Percentiles rank a stretch among this genome's conserved stretches.
Conservation (phyloP, 306 rosid genomes). For the Dalbergia cultrata region DNA sequence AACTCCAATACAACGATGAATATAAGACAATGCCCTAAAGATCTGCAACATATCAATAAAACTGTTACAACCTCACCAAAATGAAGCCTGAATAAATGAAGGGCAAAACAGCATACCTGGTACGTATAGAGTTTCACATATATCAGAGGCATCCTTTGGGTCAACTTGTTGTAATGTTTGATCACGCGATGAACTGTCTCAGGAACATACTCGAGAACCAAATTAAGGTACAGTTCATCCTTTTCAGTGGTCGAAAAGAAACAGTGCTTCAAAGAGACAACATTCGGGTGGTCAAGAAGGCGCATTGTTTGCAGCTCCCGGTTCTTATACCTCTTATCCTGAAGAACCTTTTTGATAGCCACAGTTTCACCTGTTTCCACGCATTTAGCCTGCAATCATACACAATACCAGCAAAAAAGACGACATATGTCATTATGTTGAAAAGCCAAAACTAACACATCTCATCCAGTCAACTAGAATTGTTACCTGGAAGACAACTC, state of each 20-base stretch:
- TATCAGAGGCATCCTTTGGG: constrained; percentile 92
- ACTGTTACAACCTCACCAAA: constrained; percentile 33
- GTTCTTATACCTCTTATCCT: constrained; percentile 96
- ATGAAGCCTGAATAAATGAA: constrained; percentile 10
- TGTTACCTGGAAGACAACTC: constrained; percentile 94
- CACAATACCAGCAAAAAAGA: constrained; percentile 27
- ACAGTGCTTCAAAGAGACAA: constrained; percentile 92
- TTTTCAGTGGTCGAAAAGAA: constrained; percentile 98
- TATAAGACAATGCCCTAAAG: constrained; percentile 90
- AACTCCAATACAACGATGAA: constrained; percentile 95
- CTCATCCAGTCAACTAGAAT: not conserved
- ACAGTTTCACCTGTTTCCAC: constrained; percentile 98
- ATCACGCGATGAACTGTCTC: constrained; percentile 98
- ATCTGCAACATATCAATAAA: constrained; percentile 65
- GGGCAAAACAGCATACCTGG: constrained; percentile 63
- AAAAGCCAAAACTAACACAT: not conserved
- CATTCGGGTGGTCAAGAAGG: constrained; percentile 97
- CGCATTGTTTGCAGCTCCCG: constrained; percentile 99
- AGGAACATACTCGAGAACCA: constrained; percentile 97
- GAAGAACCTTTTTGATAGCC: constrained; percentile 97
- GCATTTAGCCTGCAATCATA: constrained; percentile 82
- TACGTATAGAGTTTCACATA: constrained; percentile 90
- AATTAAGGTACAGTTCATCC: constrained; percentile 95
- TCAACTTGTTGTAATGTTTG: constrained; percentile 97
- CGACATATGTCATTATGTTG: not conserved